phyloP scores from a whole-genome alignment of 768 basidiomycete species.

The Agrocybe pediades region DNA sequence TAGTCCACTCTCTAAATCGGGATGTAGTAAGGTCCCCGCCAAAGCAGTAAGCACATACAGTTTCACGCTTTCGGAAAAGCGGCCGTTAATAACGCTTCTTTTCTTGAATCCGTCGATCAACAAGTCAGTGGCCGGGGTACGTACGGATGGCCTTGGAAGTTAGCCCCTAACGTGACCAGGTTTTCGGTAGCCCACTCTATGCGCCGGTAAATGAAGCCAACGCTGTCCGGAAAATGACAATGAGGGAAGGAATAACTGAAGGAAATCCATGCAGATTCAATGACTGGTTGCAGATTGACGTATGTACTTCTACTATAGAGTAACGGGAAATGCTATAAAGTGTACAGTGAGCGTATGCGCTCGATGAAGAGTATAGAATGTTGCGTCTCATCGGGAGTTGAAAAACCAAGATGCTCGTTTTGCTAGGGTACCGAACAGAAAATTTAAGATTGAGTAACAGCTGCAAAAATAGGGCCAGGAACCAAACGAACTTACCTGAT shows the following conservation, averaged over 20 bases:
- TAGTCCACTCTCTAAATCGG: slow-evolving; percentile 24
- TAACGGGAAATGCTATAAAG: slow-evolving; percentile 21
- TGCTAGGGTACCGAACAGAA: slow-evolving; percentile 43
- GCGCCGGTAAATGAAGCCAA: neutral
- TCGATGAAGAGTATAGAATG: slow-evolving; percentile 5
- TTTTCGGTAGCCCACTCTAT: too few relatives aligned
- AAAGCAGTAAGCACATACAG: slow-evolving; percentile 14
- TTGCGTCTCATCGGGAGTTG: slow-evolving; percentile 62
- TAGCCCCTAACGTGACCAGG: neutral
- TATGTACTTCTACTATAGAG: slow-evolving; percentile 24
- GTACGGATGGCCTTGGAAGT: neutral
- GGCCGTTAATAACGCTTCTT: slow-evolving; percentile 14
- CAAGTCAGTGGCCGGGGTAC: too few relatives aligned
- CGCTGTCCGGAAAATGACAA: neutral
- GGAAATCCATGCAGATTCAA: neutral
- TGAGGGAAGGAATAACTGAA: neutral
- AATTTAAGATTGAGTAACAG: slow-evolving; percentile 19
- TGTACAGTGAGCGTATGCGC: slow-evolving; percentile 17
- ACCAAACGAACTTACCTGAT: slow-evolving; percentile 37
- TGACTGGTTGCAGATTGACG: neutral
- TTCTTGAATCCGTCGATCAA: slow-evolving; percentile 19
- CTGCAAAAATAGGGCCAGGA: slow-evolving; percentile 19
- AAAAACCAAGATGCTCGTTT: slow-evolving; percentile 96
- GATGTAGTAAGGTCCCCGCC: slow-evolving; percentile 37
- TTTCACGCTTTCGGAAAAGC: slow-evolving; percentile 10